Percentiles rank a stretch among this genome's conserved stretches.
These are phyloP conservation scores for Paramecium tetraurelia DNA, from an alignment of 73 alveolate genomes.

Conservation along the genomic window DNA sequence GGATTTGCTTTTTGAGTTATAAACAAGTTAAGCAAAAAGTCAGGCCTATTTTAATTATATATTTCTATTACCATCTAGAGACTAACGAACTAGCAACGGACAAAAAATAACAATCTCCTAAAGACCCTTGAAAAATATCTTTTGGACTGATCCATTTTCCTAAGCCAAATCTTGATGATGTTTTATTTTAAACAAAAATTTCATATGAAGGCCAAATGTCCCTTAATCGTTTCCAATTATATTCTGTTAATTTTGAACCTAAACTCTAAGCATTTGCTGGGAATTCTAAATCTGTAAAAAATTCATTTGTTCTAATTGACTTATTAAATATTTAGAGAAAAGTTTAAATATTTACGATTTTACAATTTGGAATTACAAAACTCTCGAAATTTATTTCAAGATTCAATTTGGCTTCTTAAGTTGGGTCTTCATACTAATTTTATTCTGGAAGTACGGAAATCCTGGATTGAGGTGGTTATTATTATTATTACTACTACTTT, in stretches of 20 bases:
- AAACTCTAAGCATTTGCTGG: not conserved
- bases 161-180: conserved; percentile 30
- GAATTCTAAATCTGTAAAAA: not conserved
- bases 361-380: not conserved
- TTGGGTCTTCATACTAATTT: not conserved
- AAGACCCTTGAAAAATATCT: conserved; percentile 89
- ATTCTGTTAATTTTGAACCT: not conserved
- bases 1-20: conserved; percentile 68
- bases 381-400: not conserved
- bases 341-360: not conserved
- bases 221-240: not conserved
- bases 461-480: too few relatives aligned
- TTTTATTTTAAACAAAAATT: not conserved
- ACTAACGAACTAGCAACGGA: conserved; percentile 84
- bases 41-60: conserved; percentile 74
- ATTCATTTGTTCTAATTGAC: not conserved
- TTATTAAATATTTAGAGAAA: not conserved
- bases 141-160: conserved; percentile 68
- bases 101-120: conserved; percentile 95
- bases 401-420: not conserved
- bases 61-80: conserved; percentile 68
- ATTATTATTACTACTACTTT: not conserved
- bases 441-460: too few relatives aligned
- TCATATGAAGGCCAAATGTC: not conserved
- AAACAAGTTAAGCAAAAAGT: conserved; percentile 73